Evolutionary conservation across 192 early-diverging fungal genomes (phyloP).

Genomic region (Umbelopsis isabellina): DNA sequence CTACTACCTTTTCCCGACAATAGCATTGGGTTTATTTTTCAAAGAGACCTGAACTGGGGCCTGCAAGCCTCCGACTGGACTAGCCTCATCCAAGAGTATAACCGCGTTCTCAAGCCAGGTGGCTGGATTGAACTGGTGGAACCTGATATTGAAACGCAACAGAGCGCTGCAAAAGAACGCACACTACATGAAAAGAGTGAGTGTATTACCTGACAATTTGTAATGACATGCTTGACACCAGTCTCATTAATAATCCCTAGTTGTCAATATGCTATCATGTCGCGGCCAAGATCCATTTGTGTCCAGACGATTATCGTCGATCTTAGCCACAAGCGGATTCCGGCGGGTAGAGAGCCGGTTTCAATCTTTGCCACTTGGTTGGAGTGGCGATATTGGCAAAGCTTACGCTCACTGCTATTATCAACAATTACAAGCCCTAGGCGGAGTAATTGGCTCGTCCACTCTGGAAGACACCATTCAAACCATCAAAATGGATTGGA

Average conservation of each 20-base stretch:
- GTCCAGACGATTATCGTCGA: slow-evolving; percentile 32
- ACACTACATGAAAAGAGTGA: slow-evolving; percentile 37
- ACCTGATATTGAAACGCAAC: slow-evolving; percentile 37
- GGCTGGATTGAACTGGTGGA: slow-evolving; percentile 56
- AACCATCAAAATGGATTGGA: slow-evolving; percentile 27
- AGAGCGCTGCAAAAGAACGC: slow-evolving; percentile 28
- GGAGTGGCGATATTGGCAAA: slow-evolving; percentile 27
- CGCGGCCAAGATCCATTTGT: slow-evolving; percentile 41
- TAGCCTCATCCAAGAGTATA: slow-evolving; percentile 39
- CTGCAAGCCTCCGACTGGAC: slow-evolving; percentile 32
- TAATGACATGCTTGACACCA: neutral
- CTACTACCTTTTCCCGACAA: slow-evolving; percentile 40
- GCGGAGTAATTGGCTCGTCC: neutral
- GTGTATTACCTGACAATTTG: neutral
- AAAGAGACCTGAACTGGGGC: slow-evolving; percentile 37
- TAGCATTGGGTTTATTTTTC: slow-evolving; percentile 41
- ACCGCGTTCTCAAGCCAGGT: slow-evolving; percentile 57
- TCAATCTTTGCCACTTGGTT: slow-evolving; percentile 34
- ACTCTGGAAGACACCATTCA: neutral
- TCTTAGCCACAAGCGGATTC: slow-evolving; percentile 35
- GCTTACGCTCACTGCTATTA: slow-evolving; percentile 10
- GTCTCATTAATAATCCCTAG: slow-evolving; percentile 24
- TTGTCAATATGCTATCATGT: slow-evolving; percentile 25
- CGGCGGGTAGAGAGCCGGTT: slow-evolving; percentile 30
- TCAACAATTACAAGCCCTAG: slow-evolving; percentile 1